Percentiles rank a stretch among this genome's conserved stretches.
phyloP scores from a whole-genome alignment of 78 protist species.

The Dictyostelium intermedium region DNA sequence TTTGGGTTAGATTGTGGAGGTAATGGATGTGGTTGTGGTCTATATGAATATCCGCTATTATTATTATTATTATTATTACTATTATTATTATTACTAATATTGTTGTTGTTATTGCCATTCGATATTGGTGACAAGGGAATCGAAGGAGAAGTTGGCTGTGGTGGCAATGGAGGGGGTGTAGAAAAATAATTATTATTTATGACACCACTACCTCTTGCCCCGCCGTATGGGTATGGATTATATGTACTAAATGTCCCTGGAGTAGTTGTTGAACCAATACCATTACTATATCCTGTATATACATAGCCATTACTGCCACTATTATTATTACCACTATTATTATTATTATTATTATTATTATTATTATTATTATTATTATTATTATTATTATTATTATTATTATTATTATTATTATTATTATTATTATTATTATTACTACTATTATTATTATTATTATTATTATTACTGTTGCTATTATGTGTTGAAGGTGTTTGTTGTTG shows the following conservation, averaged over 20 bases:
- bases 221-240: background rate
- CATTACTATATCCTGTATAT: background rate
- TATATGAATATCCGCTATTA: background rate
- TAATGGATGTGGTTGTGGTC: background rate
- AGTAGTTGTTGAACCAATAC: background rate
- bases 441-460: background rate
- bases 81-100: background rate
- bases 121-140: background rate
- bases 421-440: background rate
- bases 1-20: background rate
- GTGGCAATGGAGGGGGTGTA: background rate
- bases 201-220: background rate
- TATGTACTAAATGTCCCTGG: background rate
- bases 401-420: background rate
- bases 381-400: background rate
- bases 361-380: background rate
- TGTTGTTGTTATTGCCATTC: background rate
- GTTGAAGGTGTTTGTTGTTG: background rate
- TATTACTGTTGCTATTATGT: background rate
- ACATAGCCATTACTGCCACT: background rate
- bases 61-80: background rate
- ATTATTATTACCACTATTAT: background rate
- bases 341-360: too few relatives aligned
- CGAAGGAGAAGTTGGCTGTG: background rate
- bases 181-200: background rate